These are phyloP conservation scores for Suhomyces canberraensis DNA, from an alignment of 805 yeast species.

Conservation along the genomic window DNA sequence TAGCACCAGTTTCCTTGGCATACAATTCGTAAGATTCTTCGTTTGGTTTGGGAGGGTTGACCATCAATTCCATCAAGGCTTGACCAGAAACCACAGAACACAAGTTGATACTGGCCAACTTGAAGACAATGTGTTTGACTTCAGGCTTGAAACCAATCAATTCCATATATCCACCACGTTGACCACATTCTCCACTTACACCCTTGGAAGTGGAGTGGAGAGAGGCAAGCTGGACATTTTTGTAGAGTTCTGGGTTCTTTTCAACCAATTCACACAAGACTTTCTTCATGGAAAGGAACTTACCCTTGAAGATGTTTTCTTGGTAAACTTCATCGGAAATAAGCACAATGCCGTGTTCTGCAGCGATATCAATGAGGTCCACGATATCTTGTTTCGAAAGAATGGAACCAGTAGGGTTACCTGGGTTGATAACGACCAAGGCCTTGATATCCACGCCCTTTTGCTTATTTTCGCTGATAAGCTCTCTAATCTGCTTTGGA, in stretches of 20 bases:
- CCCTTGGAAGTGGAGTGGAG: conserved; percentile 98
- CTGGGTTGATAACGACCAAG: conserved; percentile 93
- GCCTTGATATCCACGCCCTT: conserved; percentile 67
- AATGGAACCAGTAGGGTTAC: conserved; percentile 96
- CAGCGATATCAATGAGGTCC: conserved; percentile 74
- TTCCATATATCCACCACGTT: conserved; percentile 99
- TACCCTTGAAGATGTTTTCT: conserved; percentile 79
- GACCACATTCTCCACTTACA: conserved; percentile 98
- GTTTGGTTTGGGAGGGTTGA: conserved; percentile 81
- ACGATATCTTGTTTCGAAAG: conserved; percentile 62
- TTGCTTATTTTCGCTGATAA: conserved; percentile 46
- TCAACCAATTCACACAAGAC: conserved; percentile 64
- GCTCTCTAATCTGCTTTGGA: conserved; percentile 56
- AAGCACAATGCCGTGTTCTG: conserved; percentile 77
- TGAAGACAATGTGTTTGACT: conserved; percentile 67
- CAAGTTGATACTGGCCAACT: conserved; percentile 84
- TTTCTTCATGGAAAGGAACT: conserved; percentile 81
- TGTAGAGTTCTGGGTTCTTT: conserved; percentile 51
- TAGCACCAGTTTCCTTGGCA: conserved; percentile 55
- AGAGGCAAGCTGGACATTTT: conserved; percentile 83
- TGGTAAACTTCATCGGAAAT: conserved; percentile 99
- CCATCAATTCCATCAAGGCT: conserved; percentile 88
- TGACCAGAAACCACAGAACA: conserved; percentile 97
- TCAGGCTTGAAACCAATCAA: conserved; percentile 73
- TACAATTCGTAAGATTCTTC: conserved; percentile 71